Base-by-base conservation (phyloP, 2,329 filamentous ascomycete genomes). In the Tolypocladium amazonense region DNA sequence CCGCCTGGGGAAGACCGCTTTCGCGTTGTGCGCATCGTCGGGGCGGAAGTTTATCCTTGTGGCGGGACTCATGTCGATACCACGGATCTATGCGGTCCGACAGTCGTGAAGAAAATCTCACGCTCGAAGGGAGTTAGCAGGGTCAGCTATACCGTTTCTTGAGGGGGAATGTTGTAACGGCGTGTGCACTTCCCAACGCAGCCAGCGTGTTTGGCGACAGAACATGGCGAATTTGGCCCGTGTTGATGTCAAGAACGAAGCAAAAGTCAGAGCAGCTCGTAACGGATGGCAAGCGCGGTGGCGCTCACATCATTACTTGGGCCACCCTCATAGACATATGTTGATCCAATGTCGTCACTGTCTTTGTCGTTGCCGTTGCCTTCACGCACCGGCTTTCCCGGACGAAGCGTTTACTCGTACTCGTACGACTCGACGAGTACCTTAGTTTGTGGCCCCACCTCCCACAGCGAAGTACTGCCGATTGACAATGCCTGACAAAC, bases 61-160 rank as follows among this genome's bases (percentile, higher is more conserved):
- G 88, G 88, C 9, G 88, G 88, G 0, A 91, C 88, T 33, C 88
- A 91, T 75, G 87, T 90, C 4, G 75, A 80, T 37, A 79, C 74
- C 23, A 87, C 85, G 25, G 77, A 80, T 60, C 65, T 79, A 61
- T 85, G 81, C 66, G 84, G 86, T 0, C 79, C 80, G 68, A 83
- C 84, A 6, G 81, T 75, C 3, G 85, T 90, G 4, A 86, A 79
- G 75, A 89, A 87, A 74, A 87, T 91, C 59, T 79, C 79, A 62
- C 78, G 86, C 70, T 78, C 76, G 58, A 88, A 88, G 70, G 87
- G 87, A 3, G 78, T 75, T 12, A 87, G 81, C 58, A 79, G 83
- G 65, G 82, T 89, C n/a, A 77, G 77, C 62, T 81, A 81, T 52
- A 65, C 64, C 2, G 62, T 65, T 59, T 56, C 57, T 35, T 62